These are phyloP conservation scores for Boletus vinaceobasis DNA, from an alignment of 768 basidiomycete genomes.

Conservation along the genomic window DNA sequence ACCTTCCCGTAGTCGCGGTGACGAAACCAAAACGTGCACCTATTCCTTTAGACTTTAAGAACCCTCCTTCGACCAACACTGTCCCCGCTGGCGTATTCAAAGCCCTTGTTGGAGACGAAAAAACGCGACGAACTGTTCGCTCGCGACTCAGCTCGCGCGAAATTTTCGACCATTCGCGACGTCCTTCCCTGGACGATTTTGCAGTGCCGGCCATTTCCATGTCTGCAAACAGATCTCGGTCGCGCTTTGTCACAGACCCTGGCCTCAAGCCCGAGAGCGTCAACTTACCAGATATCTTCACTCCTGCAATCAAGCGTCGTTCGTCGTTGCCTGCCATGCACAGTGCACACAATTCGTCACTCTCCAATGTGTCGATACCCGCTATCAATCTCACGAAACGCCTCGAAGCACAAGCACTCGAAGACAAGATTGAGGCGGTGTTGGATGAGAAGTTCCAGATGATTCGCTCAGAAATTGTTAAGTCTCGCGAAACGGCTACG, in stretches of 20 bases:
- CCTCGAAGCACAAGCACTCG: constrained; percentile 58
- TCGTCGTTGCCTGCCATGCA: constrained; percentile 58
- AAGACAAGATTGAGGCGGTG: constrained; percentile 57
- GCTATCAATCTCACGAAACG: constrained; percentile 52
- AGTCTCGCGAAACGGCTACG: constrained; percentile 21
- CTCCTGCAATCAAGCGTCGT: constrained; percentile 43
- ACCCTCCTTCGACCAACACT: constrained; percentile 62
- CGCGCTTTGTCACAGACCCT: constrained; percentile 59
- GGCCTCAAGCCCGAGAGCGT: constrained; percentile 33
- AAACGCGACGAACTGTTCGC: constrained; percentile 67
- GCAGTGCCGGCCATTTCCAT: constrained; percentile 64
- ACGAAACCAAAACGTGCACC: constrained; percentile 61
- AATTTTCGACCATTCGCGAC: constrained; percentile 61
- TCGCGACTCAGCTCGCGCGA: constrained; percentile 75
- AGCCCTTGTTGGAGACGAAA: constrained; percentile 65
- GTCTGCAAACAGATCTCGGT: constrained; percentile 54
- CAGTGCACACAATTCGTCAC: constrained; percentile 41
- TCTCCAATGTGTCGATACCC: constrained; percentile 43
- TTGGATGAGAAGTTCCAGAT: constrained; percentile 67
- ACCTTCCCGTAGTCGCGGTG: constrained; percentile 12
- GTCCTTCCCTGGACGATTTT: constrained; percentile 76
- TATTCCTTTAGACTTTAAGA: constrained; percentile 76
- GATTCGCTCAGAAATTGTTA: constrained; percentile 42
- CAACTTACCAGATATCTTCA: constrained; percentile 41
- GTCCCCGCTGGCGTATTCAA: constrained; percentile 87